These are phyloP conservation scores for Sisymbrium irio DNA, from an alignment of 345 rosid genomes.

Conservation along the genomic window DNA sequence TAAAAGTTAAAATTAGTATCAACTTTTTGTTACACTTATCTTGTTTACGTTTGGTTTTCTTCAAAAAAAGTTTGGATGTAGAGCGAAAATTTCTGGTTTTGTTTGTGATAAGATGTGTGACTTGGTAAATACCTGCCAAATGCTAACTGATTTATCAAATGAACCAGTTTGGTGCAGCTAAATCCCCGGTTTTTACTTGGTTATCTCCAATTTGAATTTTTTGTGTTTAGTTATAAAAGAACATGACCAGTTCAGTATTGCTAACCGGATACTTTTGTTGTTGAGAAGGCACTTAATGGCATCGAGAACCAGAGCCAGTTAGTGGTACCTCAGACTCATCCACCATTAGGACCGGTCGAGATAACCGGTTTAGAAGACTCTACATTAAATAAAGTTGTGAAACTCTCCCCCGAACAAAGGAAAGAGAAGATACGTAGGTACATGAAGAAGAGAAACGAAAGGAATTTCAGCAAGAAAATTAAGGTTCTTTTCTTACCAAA, in stretches of 20 bases:
- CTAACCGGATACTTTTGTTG: constrained; percentile 13
- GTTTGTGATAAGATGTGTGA: neutral
- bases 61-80: neutral
- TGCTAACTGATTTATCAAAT: neutral
- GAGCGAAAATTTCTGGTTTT: neutral
- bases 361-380: constrained; percentile 75
- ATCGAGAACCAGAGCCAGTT: constrained; percentile 42
- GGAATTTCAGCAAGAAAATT: constrained; percentile 96
- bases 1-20: constrained; percentile 22
- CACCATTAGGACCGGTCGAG: constrained; percentile 56
- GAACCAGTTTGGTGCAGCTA: neutral
- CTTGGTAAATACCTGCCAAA: neutral
- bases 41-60: neutral
- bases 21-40: neutral
- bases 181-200: neutral
- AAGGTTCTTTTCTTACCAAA: constrained; percentile 47
- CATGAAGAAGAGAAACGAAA: constrained; percentile 90
- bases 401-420: constrained; percentile 80
- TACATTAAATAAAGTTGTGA: constrained; percentile 61
- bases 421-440: constrained; percentile 92
- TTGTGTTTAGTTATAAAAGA: neutral
- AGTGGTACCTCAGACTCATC: constrained; percentile 28
- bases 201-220: neutral
- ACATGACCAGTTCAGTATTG: neutral
- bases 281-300: constrained; percentile 44